Base-by-base conservation (phyloP, 495 filamentous ascomycete species). In the Penicillium crystallinum region DNA sequence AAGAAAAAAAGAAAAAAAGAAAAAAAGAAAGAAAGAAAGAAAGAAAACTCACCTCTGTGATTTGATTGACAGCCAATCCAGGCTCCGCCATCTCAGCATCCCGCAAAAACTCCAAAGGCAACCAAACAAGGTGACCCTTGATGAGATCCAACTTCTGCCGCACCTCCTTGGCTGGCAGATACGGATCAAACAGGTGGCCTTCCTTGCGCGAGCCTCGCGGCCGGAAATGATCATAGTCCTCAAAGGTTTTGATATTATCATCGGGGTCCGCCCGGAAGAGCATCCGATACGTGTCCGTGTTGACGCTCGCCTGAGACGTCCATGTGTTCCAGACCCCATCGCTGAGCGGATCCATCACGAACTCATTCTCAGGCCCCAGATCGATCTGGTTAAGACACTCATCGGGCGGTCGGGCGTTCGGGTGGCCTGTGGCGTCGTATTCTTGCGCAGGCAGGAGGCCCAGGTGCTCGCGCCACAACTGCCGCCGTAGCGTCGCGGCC, bases 251-350 rank as follows among this genome's bases (percentile, higher is more conserved):
- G 63, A 95, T 89, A 55, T 85, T 73, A 54, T 97, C 84, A 68
- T 98, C 92, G 0, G 93, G 93, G 57, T 98, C 93, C 1, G 89
- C 87, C 46, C 91, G 88, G 76, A 98, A 98, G 17, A 98, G 73
- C 57, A 90, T 78, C 17, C 91, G 73, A 71, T 91, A 97, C n/a
- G 90, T 74, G 40, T 86, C 71, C 0, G 91, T 96, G 61, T 97
- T 97, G 36, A 70, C 82, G 7, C 79, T 86, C 21, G 93, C 91
- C 44, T 79, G 79, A 12, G 68, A 64, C 0, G 84, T 92, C 93
- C 93, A 97, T 67, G 79, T 80, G 3, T 89, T 74, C 93, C 93
- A 98, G 6, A 97, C 63, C 23, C 82, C 71, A 44, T 96, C 89
- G 52, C 78, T 76, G 27, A 96, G 65, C 3, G 92, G 91, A 67